Evolutionary conservation across 257 asterid species (phyloP).

Genomic region (Thymus quinquecostatus): DNA sequence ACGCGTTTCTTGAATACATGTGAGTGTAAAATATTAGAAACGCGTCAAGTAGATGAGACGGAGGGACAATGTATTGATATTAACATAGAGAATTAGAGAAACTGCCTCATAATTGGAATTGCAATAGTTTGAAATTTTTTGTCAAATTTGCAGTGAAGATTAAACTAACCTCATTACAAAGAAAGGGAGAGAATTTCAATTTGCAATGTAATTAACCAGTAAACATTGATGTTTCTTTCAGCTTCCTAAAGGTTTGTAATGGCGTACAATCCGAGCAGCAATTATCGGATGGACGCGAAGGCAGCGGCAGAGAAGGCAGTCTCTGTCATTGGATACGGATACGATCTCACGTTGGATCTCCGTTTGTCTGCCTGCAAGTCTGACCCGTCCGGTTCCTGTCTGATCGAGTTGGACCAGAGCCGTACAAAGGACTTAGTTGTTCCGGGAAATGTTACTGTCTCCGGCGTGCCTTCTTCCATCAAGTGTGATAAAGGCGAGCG

Average conservation of each 20-base stretch:
- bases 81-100: too few species aligned
- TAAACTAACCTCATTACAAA: too few species aligned
- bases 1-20: too few species aligned
- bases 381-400: slow-evolving; percentile 66
- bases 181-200: too few species aligned
- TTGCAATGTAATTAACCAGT: too few species aligned
- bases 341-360: slow-evolving; percentile 75
- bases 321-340: slow-evolving; percentile 82
- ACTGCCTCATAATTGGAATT: too few species aligned
- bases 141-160: too few species aligned
- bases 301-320: slow-evolving; percentile 93
- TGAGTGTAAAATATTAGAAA: too few species aligned
- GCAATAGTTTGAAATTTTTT: too few species aligned
- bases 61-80: too few species aligned
- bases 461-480: slow-evolving; percentile 60
- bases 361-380: slow-evolving; percentile 78
- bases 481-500: slow-evolving; percentile 99
- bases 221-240: neutral
- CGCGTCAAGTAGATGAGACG: too few species aligned
- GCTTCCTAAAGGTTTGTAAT: slow-evolving; percentile 34
- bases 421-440: slow-evolving; percentile 60
- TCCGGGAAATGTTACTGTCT: slow-evolving; percentile 80
- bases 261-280: slow-evolving; percentile 54
- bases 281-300: slow-evolving; percentile 65
- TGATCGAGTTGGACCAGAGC: slow-evolving; percentile 65